Evolutionary conservation across 2,329 filamentous ascomycete genomes (phyloP).

Genomic region (Coniochaeta ligniaria): DNA sequence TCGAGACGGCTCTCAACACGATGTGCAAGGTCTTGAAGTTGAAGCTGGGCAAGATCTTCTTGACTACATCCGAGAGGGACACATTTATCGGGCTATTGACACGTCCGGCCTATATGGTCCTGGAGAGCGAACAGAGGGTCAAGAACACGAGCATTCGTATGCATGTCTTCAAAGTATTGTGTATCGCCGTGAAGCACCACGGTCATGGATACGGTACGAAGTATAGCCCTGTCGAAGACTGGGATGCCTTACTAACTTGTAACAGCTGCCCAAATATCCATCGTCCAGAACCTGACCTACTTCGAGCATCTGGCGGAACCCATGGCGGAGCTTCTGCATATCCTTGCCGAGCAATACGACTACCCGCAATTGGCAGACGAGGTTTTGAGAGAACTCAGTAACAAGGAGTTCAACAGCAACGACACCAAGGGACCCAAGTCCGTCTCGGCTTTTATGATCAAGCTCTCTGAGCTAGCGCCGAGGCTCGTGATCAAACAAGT

Average conservation of each 20-base stretch:
- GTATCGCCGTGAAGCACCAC: conserved; percentile 94
- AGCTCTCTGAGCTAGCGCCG: conserved; percentile 86
- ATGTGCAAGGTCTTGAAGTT: conserved; percentile 96
- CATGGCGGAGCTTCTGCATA: conserved; percentile 97
- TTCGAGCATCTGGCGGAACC: conserved; percentile 98
- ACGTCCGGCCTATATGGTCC: conserved; percentile 82
- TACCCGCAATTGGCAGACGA: conserved; percentile 93
- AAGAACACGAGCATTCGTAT: conserved; percentile 87
- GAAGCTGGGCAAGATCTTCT: conserved; percentile 85
- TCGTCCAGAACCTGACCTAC: conserved; percentile 95
- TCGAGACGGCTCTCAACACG: conserved; percentile 80
- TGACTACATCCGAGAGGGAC: conserved; percentile 93
- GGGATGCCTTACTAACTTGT: conserved; percentile 12
- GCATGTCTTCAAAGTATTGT: conserved; percentile 95
- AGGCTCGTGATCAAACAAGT: conserved; percentile 95
- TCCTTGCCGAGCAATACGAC: conserved; percentile 93
- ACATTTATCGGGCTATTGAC: conserved; percentile 92
- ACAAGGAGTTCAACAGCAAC: conserved; percentile 96
- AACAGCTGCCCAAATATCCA: conserved; percentile 87
- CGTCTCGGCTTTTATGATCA: conserved; percentile 87
- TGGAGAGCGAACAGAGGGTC: conserved; percentile 88
- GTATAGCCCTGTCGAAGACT: background rate
- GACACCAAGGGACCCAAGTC: conserved; percentile 95
- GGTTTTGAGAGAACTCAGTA: conserved; percentile 86
- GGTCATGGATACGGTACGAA: conserved; percentile 84